Percentiles rank a stretch among this genome's conserved stretches.
phyloP scores from a whole-genome alignment of 23 red algal genomes.

The Gracilaria domingensis region DNA sequence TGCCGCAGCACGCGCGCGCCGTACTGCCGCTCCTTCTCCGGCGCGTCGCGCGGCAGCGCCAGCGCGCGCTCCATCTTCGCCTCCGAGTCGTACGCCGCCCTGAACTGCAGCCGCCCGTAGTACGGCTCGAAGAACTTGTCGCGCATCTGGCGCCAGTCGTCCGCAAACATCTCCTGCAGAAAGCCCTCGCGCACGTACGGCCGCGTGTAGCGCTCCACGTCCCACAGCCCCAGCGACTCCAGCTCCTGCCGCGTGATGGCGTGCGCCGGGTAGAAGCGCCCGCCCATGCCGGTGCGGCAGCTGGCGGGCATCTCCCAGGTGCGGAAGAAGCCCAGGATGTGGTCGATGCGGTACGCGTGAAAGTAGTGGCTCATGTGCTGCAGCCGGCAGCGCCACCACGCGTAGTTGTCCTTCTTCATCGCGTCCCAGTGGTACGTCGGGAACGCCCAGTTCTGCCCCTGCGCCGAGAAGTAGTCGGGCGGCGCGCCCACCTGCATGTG shows the following conservation, averaged over 20 bases:
- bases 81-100: slow-evolving; percentile 80
- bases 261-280: slow-evolving; percentile 78
- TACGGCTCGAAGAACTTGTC: slow-evolving; percentile 87
- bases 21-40: slow-evolving; percentile 42
- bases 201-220: slow-evolving; percentile 84
- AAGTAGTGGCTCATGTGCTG: slow-evolving; percentile 88
- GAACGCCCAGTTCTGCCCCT: slow-evolving; percentile 96
- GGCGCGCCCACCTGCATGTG: slow-evolving; percentile 92
- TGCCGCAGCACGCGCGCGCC: slow-evolving; percentile 25
- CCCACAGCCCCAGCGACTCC: slow-evolving; percentile 87
- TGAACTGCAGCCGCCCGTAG: slow-evolving; percentile 84
- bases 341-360: slow-evolving; percentile 97
- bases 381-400: slow-evolving; percentile 94
- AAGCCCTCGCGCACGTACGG: slow-evolving; percentile 88
- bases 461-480: slow-evolving; percentile 86
- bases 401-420: slow-evolving; percentile 92
- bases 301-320: slow-evolving; percentile 93
- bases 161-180: slow-evolving; percentile 80
- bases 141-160: slow-evolving; percentile 70
- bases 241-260: slow-evolving; percentile 79
- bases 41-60: slow-evolving; percentile 33
- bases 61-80: slow-evolving; percentile 63
- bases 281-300: slow-evolving; percentile 72
- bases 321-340: slow-evolving; percentile 95
- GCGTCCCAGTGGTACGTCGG: slow-evolving; percentile 95